phyloP scores from a whole-genome alignment of 495 filamentous ascomycete genomes.

The Podospora pseudocomata region DNA sequence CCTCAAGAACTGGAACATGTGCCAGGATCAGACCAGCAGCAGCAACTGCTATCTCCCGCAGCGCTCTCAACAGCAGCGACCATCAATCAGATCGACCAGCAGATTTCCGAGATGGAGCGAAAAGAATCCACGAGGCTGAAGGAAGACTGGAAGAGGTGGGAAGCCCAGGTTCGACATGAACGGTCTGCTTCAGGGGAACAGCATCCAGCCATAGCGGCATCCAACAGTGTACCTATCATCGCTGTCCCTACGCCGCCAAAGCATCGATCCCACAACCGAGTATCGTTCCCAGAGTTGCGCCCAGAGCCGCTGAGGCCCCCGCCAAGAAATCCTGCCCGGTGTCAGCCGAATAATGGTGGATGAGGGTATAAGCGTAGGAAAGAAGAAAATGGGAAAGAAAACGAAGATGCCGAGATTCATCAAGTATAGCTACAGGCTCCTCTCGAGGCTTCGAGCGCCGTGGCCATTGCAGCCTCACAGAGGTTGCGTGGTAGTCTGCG shows the following conservation, averaged over 20 bases:
- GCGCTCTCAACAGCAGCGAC: constrained; percentile 10
- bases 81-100: constrained; percentile 11
- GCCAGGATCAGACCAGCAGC: too few relatives aligned
- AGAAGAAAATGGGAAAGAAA: background rate
- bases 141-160: constrained; percentile 35
- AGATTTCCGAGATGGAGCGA: constrained; percentile 18
- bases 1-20: too few relatives aligned
- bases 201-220: constrained; percentile 23
- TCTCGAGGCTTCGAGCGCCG: background rate
- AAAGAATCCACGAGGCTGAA: constrained; percentile 22
- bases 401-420: background rate
- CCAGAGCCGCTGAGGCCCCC: constrained; percentile 12
- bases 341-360: background rate
- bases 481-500: background rate
- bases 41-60: background rate
- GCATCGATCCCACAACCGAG: constrained; percentile 25
- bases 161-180: constrained; percentile 27
- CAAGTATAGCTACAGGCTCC: background rate
- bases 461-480: background rate
- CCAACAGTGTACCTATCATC: constrained; percentile 22
- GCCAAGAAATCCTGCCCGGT: background rate
- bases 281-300: constrained; percentile 5
- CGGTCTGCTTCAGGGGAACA: constrained; percentile 27
- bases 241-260: constrained; percentile 29
- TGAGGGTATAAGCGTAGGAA: background rate